phyloP scores from a whole-genome alignment of 441 rosid species.

The Rhodomyrtus psidioides region DNA sequence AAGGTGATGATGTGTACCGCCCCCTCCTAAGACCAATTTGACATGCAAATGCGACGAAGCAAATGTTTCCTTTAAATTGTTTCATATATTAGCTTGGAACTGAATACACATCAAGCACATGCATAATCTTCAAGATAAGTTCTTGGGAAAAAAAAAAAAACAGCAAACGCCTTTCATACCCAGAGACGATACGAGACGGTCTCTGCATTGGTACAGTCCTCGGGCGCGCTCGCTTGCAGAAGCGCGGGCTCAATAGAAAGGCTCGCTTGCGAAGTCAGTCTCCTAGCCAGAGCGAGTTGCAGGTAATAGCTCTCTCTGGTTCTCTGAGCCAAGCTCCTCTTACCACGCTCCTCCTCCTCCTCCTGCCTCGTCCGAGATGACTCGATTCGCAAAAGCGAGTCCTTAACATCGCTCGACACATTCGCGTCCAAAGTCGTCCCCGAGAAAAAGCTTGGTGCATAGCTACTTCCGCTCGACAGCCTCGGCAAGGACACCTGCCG shows the following conservation, averaged over 20 bases:
- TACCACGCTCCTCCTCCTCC: slow-evolving; percentile 13
- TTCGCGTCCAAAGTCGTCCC: slow-evolving; percentile 57
- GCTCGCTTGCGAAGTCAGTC: slow-evolving; percentile 60
- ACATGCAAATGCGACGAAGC: background rate
- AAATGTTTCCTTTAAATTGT: background rate
- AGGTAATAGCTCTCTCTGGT: slow-evolving; percentile 54
- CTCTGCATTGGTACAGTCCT: slow-evolving; percentile 28
- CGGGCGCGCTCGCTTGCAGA: slow-evolving; percentile 22
- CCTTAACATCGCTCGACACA: slow-evolving; percentile 51
- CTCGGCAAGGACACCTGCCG: slow-evolving; percentile 66
- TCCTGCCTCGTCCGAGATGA: slow-evolving; percentile 21
- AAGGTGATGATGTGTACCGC: background rate
- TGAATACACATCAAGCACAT: background rate
- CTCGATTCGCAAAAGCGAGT: slow-evolving; percentile 25
- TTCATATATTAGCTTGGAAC: background rate
- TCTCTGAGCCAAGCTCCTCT: slow-evolving; percentile 30
- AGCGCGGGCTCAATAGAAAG: slow-evolving; percentile 34
- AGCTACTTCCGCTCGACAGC: slow-evolving; percentile 84
- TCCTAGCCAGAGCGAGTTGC: slow-evolving; percentile 73
- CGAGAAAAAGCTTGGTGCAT: slow-evolving; percentile 75
- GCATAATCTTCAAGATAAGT: background rate
- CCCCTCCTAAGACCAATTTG: background rate
- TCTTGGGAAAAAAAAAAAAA: background rate
- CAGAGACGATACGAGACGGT: slow-evolving; percentile 80
- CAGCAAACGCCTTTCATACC: slow-evolving; percentile 26